phyloP scores from a whole-genome alignment of 495 filamentous ascomycete genomes.

The Poronia punctata region DNA sequence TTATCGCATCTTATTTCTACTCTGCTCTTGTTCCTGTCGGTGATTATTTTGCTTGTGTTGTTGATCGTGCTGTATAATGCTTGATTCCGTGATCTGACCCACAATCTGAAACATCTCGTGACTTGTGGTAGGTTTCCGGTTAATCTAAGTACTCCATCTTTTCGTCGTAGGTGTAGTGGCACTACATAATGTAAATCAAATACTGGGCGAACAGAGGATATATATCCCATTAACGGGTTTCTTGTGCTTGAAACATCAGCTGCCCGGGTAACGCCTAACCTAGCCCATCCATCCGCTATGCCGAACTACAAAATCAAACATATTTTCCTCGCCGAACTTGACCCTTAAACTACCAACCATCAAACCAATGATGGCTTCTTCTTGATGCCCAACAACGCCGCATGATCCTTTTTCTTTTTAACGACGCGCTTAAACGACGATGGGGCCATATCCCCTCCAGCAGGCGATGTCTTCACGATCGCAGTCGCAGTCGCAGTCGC shows the following conservation, averaged over 20 bases:
- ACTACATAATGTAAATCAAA: too few relatives aligned
- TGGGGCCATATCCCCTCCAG: constrained; percentile 36
- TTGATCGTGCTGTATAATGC: too few relatives aligned
- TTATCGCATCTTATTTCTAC: too few relatives aligned
- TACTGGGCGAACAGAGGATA: not conserved
- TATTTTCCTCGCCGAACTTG: not conserved
- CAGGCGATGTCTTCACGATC: constrained; percentile 25
- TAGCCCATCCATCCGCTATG: constrained; percentile 12
- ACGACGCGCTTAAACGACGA: constrained; percentile 69
- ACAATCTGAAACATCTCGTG: too few relatives aligned
- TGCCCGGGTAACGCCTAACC: constrained; percentile 1
- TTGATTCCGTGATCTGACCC: too few relatives aligned
- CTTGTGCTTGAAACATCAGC: not conserved
- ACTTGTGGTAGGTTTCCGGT: too few relatives aligned
- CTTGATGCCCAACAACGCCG: constrained; percentile 76
- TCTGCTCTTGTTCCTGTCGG: too few relatives aligned
- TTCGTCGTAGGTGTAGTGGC: too few relatives aligned
- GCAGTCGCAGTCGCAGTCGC: constrained; percentile 11
- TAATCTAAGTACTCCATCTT: too few relatives aligned
- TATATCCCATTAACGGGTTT: not conserved
- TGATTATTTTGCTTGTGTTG: too few relatives aligned
- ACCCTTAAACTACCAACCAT: constrained; percentile 1
- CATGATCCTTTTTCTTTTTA: constrained; percentile 76
- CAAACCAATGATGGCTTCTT: constrained; percentile 60
- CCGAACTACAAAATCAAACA: not conserved